Percentiles rank a stretch among this genome's conserved stretches.
These are phyloP conservation scores for Irpex lacteus DNA, from an alignment of 1,284 basidiomycete genomes.

Conservation along the genomic window DNA sequence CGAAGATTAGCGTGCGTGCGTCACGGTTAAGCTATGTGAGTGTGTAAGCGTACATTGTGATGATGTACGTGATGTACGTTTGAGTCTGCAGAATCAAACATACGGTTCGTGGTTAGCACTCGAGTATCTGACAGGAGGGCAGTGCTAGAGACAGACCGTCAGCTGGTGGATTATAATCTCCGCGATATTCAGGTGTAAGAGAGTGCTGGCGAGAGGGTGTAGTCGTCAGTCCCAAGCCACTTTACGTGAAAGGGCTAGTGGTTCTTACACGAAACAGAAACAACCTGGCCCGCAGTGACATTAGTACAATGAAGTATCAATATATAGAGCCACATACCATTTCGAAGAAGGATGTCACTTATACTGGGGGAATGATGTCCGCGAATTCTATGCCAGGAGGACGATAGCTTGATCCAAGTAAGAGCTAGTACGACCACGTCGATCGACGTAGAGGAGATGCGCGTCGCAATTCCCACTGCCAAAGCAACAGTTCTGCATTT, in stretches of 20 bases:
- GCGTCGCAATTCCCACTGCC: not conserved
- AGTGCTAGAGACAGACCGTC: not conserved
- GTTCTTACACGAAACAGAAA: no score
- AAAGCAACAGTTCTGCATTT: not conserved
- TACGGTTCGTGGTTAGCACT: not conserved
- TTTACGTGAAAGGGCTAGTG: no score
- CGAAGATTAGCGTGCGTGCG: not conserved
- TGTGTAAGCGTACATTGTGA: not conserved
- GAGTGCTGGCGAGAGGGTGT: not conserved
- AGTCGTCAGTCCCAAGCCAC: not conserved
- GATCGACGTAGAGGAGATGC: not conserved
- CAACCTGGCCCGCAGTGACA: no score
- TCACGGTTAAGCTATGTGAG: not conserved
- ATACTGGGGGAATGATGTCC: not conserved
- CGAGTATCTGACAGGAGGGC: no score
- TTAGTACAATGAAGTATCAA: no score
- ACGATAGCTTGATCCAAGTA: not conserved
- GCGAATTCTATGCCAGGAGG: not conserved
- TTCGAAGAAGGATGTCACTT: not conserved
- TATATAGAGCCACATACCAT: not conserved
- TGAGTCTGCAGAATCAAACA: not conserved
- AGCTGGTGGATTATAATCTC: not conserved
- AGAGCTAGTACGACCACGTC: not conserved
- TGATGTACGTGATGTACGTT: not conserved
- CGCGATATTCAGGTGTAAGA: slow-evolving; percentile 4